Base-by-base conservation (phyloP, 2,329 filamentous ascomycete species). In the Aspergillus sp. region DNA sequence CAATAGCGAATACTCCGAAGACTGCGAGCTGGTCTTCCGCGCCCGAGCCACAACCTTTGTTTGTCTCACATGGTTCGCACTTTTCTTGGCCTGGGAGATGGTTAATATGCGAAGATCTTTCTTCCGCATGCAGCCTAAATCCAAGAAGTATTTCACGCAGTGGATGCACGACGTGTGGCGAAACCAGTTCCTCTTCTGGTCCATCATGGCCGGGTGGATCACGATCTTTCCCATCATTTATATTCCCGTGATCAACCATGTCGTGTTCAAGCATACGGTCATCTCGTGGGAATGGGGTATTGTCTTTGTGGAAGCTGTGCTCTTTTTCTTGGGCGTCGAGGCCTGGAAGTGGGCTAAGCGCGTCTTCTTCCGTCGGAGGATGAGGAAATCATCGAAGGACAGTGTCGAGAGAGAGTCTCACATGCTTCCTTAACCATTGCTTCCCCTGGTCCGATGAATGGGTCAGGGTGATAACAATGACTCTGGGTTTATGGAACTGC, bases 11-110 rank as follows among this genome's bases (percentile, higher is more conserved):
- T 87, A 85, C 70, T 77, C 73, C 49, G 73, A 77, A 0, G 71
- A 73, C 2, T 90, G 88, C 71, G 81, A 85, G 16, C 79, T 81
- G 0, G 85, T 90, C 24, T 90, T 88, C 80, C 84, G 85, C 31
- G 88, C 88, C 1, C 85, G 89, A 10, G 87, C 87, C 1, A 90
- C 89, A 0, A 88, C 85, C 2, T 91, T 91, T 69, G 87, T 86
- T 16, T 88, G 84, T 61, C 77, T 91, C n/a, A 91, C 88, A 0
- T 91, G 88, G 88, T 87, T 87, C 65, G 86, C 87, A 0, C 81
- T 91, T n/a, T 89, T 91, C 77, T 78, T 90, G 6, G 89, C 89
- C 0, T 91, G 89, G 89, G 88, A 91, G 73, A 88, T 90, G 82
- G 81, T 90, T 55, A 83, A 89, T 67, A 83, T 88, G 78, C 85